These are phyloP conservation scores for Sicyos baderoa DNA, from an alignment of 306 rosid species.

Conservation along the genomic window DNA sequence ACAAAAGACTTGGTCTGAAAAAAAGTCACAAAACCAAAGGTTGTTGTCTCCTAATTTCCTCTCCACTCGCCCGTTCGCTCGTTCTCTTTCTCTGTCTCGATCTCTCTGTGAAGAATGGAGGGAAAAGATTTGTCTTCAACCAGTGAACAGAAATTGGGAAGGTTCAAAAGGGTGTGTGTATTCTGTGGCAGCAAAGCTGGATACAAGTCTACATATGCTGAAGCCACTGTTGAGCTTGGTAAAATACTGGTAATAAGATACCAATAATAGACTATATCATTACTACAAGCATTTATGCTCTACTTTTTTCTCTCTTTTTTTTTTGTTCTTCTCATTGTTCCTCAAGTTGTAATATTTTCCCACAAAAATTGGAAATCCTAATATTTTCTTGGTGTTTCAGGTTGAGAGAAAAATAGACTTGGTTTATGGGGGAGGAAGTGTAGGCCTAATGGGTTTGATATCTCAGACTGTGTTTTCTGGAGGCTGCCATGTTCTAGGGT, in stretches of 20 bases:
- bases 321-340: background rate
- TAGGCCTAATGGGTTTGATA: constrained; percentile 63
- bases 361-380: background rate
- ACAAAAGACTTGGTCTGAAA: constrained; percentile 1
- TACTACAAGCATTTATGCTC: background rate
- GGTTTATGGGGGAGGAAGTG: constrained; percentile 71
- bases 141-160: constrained; percentile 29
- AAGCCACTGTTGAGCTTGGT: constrained; percentile 59
- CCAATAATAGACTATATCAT: background rate
- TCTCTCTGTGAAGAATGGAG: constrained; percentile 35
- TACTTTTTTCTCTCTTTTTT: background rate
- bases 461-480: constrained; percentile 45
- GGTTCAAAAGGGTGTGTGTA: constrained; percentile 52
- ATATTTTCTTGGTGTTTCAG: constrained; percentile 22
- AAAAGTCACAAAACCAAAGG: constrained; percentile 6
- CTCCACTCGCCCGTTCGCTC: background rate
- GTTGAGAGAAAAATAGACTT: constrained; percentile 47
- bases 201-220: constrained; percentile 39
- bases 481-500: constrained; percentile 72
- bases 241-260: constrained; percentile 38
- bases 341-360: constrained; percentile 4
- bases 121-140: constrained; percentile 29
- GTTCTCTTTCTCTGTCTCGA: background rate
- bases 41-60: constrained; percentile 13
- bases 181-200: constrained; percentile 63